Percentiles rank a stretch among this genome's conserved stretches.
phyloP scores from a whole-genome alignment of 805 yeast genomes.

The Myxozyma udenii region DNA sequence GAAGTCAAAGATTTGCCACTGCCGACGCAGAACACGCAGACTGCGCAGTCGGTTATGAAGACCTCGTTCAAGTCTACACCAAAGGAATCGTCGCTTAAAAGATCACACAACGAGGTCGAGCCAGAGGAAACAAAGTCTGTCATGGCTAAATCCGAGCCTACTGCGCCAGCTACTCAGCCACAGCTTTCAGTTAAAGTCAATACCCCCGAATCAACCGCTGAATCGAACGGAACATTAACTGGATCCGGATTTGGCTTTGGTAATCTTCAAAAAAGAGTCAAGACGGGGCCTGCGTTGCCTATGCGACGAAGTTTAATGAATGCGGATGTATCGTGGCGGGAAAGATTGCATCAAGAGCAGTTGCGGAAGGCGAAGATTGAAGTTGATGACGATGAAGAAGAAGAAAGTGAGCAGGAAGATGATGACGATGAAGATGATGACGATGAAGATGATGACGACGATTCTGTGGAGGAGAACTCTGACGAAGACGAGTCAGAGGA shows the following conservation, averaged over 20 bases:
- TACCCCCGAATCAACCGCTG: too few species aligned
- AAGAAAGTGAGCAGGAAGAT: slow-evolving; percentile 30
- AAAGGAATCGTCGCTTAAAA: neutral
- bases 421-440: slow-evolving; percentile 38
- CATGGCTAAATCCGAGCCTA: too few species aligned
- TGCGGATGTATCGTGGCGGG: slow-evolving; percentile 74
- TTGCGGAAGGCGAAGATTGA: slow-evolving; percentile 42
- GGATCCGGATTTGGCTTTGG: slow-evolving; percentile 51
- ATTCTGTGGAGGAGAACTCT: slow-evolving; percentile 36
- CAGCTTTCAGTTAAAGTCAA: too few species aligned
- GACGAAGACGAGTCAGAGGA: slow-evolving; percentile 38
- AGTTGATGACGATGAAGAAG: slow-evolving; percentile 64
- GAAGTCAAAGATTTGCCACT: slow-evolving; percentile 40
- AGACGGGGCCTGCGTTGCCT: slow-evolving; percentile 5
- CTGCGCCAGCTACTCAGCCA: neutral
- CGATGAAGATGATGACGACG: slow-evolving; percentile 38
- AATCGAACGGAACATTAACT: neutral
- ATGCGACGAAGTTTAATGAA: slow-evolving; percentile 36
- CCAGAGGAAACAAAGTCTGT: neutral
- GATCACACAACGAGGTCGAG: neutral
- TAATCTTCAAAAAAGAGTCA: slow-evolving; percentile 25
- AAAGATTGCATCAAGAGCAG: slow-evolving; percentile 49
- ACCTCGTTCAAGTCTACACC: neutral
- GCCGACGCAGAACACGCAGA: neutral
- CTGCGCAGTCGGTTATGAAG: neutral